phyloP scores from a whole-genome alignment of 2,329 filamentous ascomycete genomes.

The Nemania sp. region DNA sequence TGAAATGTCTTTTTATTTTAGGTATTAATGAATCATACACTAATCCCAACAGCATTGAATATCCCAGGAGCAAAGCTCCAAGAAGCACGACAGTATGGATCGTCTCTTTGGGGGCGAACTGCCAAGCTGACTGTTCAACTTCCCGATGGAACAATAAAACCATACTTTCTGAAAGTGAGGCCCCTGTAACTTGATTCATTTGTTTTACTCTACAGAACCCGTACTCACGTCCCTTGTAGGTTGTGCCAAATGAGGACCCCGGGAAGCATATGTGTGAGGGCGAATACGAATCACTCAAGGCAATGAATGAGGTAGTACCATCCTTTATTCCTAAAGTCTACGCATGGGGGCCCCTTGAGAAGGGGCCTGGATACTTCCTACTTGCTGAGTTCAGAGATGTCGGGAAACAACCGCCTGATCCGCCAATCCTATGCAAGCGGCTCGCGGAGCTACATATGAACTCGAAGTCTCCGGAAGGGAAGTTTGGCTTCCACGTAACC shows the following conservation, averaged over 20 bases:
- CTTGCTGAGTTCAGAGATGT: not conserved
- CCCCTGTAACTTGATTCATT: not conserved
- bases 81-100: not conserved
- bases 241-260: not conserved
- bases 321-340: not conserved
- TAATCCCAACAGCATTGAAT: not conserved
- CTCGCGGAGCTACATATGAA: not conserved
- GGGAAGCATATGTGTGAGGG: not conserved
- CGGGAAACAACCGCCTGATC: not conserved
- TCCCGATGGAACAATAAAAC: not conserved
- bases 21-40: not conserved
- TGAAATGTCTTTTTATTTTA: not conserved
- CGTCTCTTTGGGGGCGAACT: not conserved
- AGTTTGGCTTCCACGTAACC: constrained; percentile 1
- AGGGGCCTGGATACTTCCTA: not conserved
- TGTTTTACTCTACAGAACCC: not conserved
- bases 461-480: not conserved
- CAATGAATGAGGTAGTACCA: not conserved
- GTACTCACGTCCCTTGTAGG: not conserved
- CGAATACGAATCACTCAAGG: not conserved
- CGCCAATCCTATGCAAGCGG: not conserved
- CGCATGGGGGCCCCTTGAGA: not conserved
- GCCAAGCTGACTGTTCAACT: not conserved
- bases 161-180: constrained; percentile 2
- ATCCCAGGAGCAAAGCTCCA: not conserved